Conservation (phyloP, 495 filamentous ascomycete species). For the Hypoxylon lienhwacheense region DNA sequence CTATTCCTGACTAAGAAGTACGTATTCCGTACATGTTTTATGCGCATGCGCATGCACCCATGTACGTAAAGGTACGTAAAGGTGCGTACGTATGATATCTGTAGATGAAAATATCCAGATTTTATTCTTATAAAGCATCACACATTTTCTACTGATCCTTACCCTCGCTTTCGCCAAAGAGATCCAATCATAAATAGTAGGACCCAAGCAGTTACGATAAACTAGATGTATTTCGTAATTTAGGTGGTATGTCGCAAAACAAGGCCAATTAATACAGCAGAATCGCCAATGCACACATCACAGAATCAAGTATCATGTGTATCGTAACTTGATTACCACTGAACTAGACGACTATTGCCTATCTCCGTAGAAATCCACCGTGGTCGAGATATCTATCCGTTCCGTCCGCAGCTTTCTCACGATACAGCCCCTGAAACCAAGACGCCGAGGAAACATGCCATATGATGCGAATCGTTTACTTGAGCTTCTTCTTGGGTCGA, state of each 20-base stretch:
- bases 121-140: no score
- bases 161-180: no score
- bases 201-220: no score
- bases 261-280: no score
- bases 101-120: no score
- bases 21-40: conserved; percentile 9
- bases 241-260: neutral
- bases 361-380: conserved; percentile 22
- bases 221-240: no score
- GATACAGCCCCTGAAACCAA: conserved; percentile 39
- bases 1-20: neutral
- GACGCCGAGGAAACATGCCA: conserved; percentile 42
- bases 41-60: neutral
- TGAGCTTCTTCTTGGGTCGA: conserved; percentile 99
- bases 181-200: no score
- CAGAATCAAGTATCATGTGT: conserved; percentile 22
- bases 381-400: conserved; percentile 28
- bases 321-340: conserved; percentile 34
- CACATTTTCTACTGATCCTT: no score
- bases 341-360: conserved; percentile 26
- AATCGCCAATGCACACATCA: neutral
- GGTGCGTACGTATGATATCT: no score
- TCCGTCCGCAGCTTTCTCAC: conserved; percentile 30
- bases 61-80: neutral
- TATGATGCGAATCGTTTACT: conserved; percentile 63